Conservation (phyloP, 2,329 filamentous ascomycete species). For the Ramichloridium luteum region DNA sequence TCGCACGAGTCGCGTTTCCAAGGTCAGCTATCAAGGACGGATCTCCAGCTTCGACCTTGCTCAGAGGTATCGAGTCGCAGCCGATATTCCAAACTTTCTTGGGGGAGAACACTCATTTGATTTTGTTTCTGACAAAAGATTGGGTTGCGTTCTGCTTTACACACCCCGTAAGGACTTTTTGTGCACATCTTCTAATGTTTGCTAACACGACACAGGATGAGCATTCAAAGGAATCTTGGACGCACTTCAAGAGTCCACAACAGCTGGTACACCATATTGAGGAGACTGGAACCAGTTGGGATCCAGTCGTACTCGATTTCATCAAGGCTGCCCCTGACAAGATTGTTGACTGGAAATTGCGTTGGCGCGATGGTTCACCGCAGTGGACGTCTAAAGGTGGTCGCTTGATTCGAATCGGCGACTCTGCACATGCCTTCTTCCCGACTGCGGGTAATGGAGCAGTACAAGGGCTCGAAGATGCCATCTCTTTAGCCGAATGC, state of each 20-base stretch:
- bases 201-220: too few species aligned
- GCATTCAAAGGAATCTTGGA: constrained; percentile 1
- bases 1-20: constrained; percentile 4
- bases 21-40: constrained; percentile 1
- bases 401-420: constrained; percentile 34
- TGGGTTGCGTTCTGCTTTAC: constrained; percentile 1
- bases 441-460: constrained; percentile 43
- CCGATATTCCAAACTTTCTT: too few species aligned
- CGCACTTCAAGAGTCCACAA: neutral
- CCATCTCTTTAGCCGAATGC: constrained; percentile 35
- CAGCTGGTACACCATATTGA: constrained; percentile 2
- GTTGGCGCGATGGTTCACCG: constrained; percentile 41
- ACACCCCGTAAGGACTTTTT: too few species aligned
- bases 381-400: constrained; percentile 33
- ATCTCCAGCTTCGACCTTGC: constrained; percentile 2
- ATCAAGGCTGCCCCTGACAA: constrained; percentile 4
- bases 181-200: too few species aligned
- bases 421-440: constrained; percentile 39
- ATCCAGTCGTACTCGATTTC: constrained; percentile 5
- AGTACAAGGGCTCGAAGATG: constrained; percentile 39
- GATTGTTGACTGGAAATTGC: constrained; percentile 43
- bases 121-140: too few species aligned
- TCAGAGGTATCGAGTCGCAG: too few species aligned
- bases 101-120: too few species aligned
- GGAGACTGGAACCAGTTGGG: constrained; percentile 1